phyloP scores from a whole-genome alignment of 2,329 filamentous ascomycete species.

The Emmonsia crescens region DNA sequence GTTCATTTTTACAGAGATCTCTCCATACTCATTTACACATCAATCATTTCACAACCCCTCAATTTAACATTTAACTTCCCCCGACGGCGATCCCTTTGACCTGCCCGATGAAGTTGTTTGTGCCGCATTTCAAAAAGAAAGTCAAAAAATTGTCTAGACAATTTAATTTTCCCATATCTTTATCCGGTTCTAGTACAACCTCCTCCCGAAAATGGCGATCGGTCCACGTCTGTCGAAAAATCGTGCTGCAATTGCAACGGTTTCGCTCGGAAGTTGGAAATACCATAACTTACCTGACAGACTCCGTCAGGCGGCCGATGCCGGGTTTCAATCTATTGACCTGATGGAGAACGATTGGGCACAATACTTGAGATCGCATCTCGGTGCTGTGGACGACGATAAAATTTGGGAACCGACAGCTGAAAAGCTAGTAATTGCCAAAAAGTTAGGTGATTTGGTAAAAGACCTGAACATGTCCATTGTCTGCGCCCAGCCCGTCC shows the following conservation, averaged over 20 bases:
- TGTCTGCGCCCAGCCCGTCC: background rate
- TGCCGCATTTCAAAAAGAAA: slow-evolving; percentile 2
- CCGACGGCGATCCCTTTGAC: slow-evolving; percentile 8
- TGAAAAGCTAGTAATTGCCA: background rate
- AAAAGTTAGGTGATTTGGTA: background rate
- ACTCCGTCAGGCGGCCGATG: slow-evolving; percentile 1
- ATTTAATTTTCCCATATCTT: background rate
- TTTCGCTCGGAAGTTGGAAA: slow-evolving; percentile 3
- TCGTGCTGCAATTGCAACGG: slow-evolving; percentile 4
- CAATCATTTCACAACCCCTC: background rate
- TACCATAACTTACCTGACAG: slow-evolving; percentile 2
- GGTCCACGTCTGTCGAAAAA: slow-evolving; percentile 1
- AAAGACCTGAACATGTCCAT: slow-evolving; percentile 1
- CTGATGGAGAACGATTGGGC: slow-evolving; percentile 3
- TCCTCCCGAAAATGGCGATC: background rate
- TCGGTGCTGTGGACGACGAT: background rate
- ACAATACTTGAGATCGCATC: slow-evolving; percentile 1
- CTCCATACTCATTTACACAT: background rate
- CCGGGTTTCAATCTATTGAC: slow-evolving; percentile 4
- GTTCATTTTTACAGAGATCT: background rate
- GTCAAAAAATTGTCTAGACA: slow-evolving; percentile 1
- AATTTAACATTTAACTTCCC: background rate
- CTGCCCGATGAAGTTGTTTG: slow-evolving; percentile 4
- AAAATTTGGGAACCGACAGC: slow-evolving; percentile 2
- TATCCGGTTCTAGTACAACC: background rate